These are phyloP conservation scores for Rosa lucieae DNA, from an alignment of 306 rosid species.

Conservation along the genomic window DNA sequence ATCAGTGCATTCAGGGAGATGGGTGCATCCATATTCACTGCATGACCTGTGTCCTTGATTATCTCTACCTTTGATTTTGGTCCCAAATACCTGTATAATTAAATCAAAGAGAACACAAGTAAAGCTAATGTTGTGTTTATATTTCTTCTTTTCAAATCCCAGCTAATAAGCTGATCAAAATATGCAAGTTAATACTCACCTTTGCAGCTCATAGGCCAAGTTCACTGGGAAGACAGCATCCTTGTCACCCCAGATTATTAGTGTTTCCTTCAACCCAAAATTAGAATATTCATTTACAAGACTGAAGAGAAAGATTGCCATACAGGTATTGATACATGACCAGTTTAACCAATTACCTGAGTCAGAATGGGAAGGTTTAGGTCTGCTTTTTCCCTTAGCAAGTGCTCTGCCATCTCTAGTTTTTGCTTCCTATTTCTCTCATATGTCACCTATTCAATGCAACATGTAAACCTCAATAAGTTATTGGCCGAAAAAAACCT, in stretches of 20 bases:
- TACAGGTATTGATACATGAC: neutral
- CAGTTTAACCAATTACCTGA: slow-evolving; percentile 23
- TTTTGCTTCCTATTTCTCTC: slow-evolving; percentile 33
- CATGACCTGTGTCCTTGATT: slow-evolving; percentile 41
- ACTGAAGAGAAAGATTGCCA: neutral
- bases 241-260: slow-evolving; percentile 49
- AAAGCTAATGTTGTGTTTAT: neutral
- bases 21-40: slow-evolving; percentile 40
- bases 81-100: slow-evolving; percentile 38
- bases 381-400: slow-evolving; percentile 29
- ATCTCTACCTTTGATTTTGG: slow-evolving; percentile 37
- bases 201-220: slow-evolving; percentile 37
- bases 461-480: neutral
- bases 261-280: slow-evolving; percentile 34
- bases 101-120: neutral
- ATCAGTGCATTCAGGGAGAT: slow-evolving; percentile 22
- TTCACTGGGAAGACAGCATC: slow-evolving; percentile 36
- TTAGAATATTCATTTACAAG: neutral
- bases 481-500: too few relatives aligned
- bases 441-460: slow-evolving; percentile 17
- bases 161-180: neutral
- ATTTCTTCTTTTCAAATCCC: neutral
- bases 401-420: slow-evolving; percentile 30
- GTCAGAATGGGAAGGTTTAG: slow-evolving; percentile 31
- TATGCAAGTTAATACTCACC: slow-evolving; percentile 12